These are phyloP conservation scores for Cladochytrium replicatum DNA, from an alignment of 192 early-diverging fungal species.

Conservation along the genomic window DNA sequence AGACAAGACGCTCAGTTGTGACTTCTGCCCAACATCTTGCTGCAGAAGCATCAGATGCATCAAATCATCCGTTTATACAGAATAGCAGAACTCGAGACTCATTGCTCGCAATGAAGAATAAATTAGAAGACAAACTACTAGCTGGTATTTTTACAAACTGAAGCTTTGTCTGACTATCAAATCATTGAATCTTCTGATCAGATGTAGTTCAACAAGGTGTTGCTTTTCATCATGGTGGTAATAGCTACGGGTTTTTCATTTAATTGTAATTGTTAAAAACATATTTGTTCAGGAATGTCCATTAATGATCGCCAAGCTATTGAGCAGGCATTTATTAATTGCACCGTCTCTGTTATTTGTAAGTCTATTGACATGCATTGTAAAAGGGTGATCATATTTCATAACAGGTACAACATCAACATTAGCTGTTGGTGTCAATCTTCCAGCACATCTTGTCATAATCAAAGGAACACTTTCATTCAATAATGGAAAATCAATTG, in stretches of 20 bases:
- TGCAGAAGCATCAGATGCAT: slow-evolving; percentile 6
- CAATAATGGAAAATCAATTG: slow-evolving; percentile 24
- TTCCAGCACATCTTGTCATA: slow-evolving; percentile 64
- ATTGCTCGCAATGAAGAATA: slow-evolving; percentile 7
- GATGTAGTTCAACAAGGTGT: slow-evolving; percentile 47
- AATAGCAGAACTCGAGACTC: slow-evolving; percentile 11
- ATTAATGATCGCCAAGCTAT: slow-evolving; percentile 35
- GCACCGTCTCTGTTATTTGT: slow-evolving; percentile 48
- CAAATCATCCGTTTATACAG: slow-evolving; percentile 30
- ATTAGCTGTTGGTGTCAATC: slow-evolving; percentile 66
- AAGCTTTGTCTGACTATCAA: neutral
- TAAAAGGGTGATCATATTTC: neutral
- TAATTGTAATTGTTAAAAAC: neutral
- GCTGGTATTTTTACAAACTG: slow-evolving; percentile 6
- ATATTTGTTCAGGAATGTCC: slow-evolving; percentile 24
- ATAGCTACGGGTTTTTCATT: neutral
- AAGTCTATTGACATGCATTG: slow-evolving; percentile 13
- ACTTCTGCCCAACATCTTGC: slow-evolving; percentile 25
- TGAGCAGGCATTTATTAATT: slow-evolving; percentile 44
- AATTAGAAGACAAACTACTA: slow-evolving; percentile 34
- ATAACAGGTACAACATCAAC: slow-evolving; percentile 57
- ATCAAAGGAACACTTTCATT: slow-evolving; percentile 53
- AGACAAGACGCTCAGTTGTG: slow-evolving; percentile 31
- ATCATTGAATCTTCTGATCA: slow-evolving; percentile 5
- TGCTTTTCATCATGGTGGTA: slow-evolving; percentile 61